phyloP scores from a whole-genome alignment of 176 grass and related monocot species.

The Carex parvula region DNA sequence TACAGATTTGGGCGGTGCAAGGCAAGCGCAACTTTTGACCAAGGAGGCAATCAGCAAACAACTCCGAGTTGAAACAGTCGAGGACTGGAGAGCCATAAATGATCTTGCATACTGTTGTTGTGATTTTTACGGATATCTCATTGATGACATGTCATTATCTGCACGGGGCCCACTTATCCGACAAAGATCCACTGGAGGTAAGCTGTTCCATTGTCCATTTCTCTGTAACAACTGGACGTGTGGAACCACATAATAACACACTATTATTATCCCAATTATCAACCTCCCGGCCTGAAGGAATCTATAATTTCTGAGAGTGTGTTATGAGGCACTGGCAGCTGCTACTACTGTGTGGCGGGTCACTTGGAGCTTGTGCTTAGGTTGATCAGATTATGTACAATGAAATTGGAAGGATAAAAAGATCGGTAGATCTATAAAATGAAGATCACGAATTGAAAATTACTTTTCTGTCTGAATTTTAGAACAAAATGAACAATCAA shows the following conservation, averaged over 20 bases:
- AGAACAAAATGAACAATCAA: not conserved
- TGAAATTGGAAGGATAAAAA: not conserved
- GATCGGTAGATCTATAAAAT: not conserved
- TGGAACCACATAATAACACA: slow-evolving; percentile 19
- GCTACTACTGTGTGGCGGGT: not conserved
- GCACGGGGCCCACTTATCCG: slow-evolving; percentile 5
- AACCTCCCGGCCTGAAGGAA: not conserved
- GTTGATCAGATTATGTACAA: not conserved
- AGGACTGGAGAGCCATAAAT: slow-evolving; percentile 9
- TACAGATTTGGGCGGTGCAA: slow-evolving; percentile 10
- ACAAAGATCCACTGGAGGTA: slow-evolving; percentile 28
- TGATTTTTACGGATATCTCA: slow-evolving; percentile 13
- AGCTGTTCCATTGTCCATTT: slow-evolving; percentile 25
- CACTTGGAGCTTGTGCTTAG: not conserved
- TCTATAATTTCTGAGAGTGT: not conserved
- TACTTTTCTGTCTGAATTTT: not conserved
- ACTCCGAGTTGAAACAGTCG: not conserved
- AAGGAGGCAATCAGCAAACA: not conserved
- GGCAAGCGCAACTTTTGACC: slow-evolving; percentile 4
- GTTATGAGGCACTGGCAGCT: not conserved
- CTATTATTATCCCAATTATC: slow-evolving; percentile 16
- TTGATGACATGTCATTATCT: slow-evolving; percentile 27
- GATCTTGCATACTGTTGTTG: not conserved
- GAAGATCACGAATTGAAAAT: not conserved
- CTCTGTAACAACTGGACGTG: slow-evolving; percentile 12